These are phyloP conservation scores for Trypanosoma platydactyli DNA, from an alignment of 208 protist genomes.

Conservation along the genomic window DNA sequence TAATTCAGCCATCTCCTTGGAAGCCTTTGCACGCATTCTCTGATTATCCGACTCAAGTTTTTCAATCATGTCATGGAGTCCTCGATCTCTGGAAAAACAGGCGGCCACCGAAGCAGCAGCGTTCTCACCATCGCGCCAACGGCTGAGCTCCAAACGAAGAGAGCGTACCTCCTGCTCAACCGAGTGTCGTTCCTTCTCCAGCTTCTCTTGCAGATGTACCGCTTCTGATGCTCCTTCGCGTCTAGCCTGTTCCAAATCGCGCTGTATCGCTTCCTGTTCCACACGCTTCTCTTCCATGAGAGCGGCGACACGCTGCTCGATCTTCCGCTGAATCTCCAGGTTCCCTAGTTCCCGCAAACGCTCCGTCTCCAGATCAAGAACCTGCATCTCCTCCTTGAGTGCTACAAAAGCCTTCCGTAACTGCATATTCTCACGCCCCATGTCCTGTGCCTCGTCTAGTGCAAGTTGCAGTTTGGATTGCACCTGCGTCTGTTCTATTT, in stretches of 20 bases:
- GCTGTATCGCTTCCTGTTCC: conserved; percentile 7
- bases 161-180: conserved; percentile 16
- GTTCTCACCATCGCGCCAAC: conserved; percentile 17
- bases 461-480: conserved; percentile 8
- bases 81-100: not conserved
- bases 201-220: conserved; percentile 3
- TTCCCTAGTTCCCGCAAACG: conserved; percentile 12
- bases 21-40: conserved; percentile 6
- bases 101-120: not conserved
- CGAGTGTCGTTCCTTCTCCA: conserved; percentile 7
- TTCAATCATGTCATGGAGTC: conserved; percentile 1
- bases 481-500: not conserved
- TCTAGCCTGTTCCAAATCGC: conserved; percentile 20
- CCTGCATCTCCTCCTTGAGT: conserved; percentile 24
- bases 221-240: conserved; percentile 16
- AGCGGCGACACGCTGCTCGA: not conserved
- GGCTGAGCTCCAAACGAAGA: conserved; percentile 19
- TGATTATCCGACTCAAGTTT: conserved; percentile 13
- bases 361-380: conserved; percentile 27
- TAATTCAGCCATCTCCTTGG: conserved; percentile 5
- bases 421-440: conserved; percentile 19
- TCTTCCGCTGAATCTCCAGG: conserved; percentile 2
- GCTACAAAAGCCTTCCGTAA: conserved; percentile 17
- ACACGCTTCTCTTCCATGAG: conserved; percentile 15
- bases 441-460: conserved; percentile 10